Conservation (phyloP, 2,329 filamentous ascomycete genomes). For the Leptographium radiaticola region DNA sequence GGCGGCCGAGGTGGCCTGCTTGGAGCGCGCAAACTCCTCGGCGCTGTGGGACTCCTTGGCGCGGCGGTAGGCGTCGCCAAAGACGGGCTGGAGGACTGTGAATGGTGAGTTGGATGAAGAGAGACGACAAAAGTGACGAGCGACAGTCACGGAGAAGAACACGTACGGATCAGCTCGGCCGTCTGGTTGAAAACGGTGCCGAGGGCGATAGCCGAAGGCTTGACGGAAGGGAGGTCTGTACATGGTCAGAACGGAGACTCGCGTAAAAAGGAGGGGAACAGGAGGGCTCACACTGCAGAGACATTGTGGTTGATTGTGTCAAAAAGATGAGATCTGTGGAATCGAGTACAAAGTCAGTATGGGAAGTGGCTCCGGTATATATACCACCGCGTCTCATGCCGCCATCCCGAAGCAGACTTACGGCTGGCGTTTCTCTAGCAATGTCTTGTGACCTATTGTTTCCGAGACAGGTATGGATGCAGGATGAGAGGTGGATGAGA, state of each 20-base stretch:
- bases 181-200: constrained; percentile 94
- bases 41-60: constrained; percentile 86
- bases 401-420: background rate
- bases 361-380: background rate
- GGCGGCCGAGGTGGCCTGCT: constrained; percentile 79
- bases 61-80: constrained; percentile 88
- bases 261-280: background rate
- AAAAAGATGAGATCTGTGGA: background rate
- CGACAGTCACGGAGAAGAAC: background rate
- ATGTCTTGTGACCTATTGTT: no score
- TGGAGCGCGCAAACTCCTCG: constrained; percentile 90
- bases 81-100: constrained; percentile 67
- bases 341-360: no score
- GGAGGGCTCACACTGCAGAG: constrained; percentile 43
- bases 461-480: background rate
- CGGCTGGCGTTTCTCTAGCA: background rate
- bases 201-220: constrained; percentile 94
- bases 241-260: background rate
- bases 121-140: background rate
- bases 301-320: constrained; percentile 30
- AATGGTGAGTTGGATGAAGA: background rate
- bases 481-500: background rate
- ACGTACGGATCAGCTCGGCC: constrained; percentile 57
- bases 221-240: constrained; percentile 58
- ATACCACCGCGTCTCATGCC: background rate